Percentiles rank a stretch among this genome's conserved stretches.
Conservation (phyloP, 2,329 filamentous ascomycete genomes). For the Paraconiothyrium brasiliense region DNA sequence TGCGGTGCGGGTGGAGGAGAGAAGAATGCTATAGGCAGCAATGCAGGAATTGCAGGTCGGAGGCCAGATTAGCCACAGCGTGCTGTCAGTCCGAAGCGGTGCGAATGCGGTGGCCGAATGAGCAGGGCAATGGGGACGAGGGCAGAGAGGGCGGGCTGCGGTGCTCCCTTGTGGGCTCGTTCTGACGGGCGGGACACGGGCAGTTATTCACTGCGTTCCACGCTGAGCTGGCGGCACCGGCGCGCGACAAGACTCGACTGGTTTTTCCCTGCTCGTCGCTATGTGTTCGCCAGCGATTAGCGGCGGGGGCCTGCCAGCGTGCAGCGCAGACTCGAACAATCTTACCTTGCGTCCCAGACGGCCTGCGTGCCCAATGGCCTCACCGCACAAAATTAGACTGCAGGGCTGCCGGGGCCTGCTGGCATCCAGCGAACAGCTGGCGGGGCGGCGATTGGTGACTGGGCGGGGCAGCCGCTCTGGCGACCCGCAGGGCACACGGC, state of each 20-base stretch:
- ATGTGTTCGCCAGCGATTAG: conserved; percentile 50
- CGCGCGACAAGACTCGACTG: conserved; percentile 46
- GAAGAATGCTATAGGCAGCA: conserved; percentile 49
- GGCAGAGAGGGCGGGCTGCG: conserved; percentile 43
- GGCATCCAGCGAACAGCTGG: conserved; percentile 45
- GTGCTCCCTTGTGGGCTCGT: conserved; percentile 43
- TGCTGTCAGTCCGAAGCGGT: conserved; percentile 40
- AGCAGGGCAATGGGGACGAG: conserved; percentile 35
- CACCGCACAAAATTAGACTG: conserved; percentile 43
- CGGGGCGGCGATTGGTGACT: conserved; percentile 40
- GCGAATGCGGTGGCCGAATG: conserved; percentile 43
- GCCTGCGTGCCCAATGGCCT: conserved; percentile 42
- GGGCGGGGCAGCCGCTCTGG: conserved; percentile 35
- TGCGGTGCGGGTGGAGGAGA: conserved; percentile 37
- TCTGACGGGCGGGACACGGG: conserved; percentile 38
- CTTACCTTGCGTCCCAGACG: conserved; percentile 47
- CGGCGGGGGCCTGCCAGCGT: conserved; percentile 35
- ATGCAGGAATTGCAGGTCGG: conserved; percentile 50
- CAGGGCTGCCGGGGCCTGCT: conserved; percentile 45
- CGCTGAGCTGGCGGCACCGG: conserved; percentile 47
- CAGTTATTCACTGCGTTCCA: conserved; percentile 50
- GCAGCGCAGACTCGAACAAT: conserved; percentile 46
- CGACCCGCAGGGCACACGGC: conserved; percentile 22
- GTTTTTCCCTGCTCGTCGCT: conserved; percentile 40
- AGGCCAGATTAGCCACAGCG: conserved; percentile 47